Base-by-base conservation (phyloP, 257 asterid genomes). In the Solanum pinnatisectum region DNA sequence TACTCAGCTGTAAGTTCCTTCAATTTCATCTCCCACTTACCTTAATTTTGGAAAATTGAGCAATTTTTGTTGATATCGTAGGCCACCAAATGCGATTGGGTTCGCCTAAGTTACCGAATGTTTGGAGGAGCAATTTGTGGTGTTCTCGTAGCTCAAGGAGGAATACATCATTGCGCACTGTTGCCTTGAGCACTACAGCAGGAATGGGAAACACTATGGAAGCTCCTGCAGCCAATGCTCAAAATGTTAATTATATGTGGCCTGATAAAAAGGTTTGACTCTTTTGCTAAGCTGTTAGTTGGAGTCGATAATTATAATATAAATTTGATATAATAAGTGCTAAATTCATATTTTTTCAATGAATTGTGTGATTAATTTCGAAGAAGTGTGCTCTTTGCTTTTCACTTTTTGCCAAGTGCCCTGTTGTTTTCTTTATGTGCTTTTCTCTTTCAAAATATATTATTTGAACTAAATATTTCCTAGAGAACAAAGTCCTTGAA, bases 201-300 rank as follows among this genome's bases (percentile, higher is more conserved):
- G 84, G 90, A 33, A 88, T 78, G 78, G 92, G 90, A 25, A 89
- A 68, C 86, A 83, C 78, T n/a, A 88, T 89, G 40, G 83, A 63
- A 79, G 81, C 89, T 78, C 40, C 92, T 87, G 93, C 88, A 83
- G 88, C 76, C 59, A 93, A 93, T 84, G 68, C 90, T 60, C 90
- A 79, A 79, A 93, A 90, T 60, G 86, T 88, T 35, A 88, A 87
- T 84, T 94, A 91, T 87, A 76, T 89, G 42, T 96, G 99, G 99
- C 94, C 95, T 78, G 94, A 96, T 86, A 86, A 89, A 44, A 95
- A 93, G 98, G 98, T 95, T 63, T 67, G 27, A 18, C 23, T 56
- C 52, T 37, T 74, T 5, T 6, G 33, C 32, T 14, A 11, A 68
- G 60, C 25, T 15, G 15, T 6, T 40, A 8, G 23, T 25, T 72